A percentile compares a stretch with the other conserved stretches of the same genome.
Evolutionary conservation across 179 eudicot species (phyloP).

Genomic region (Amaranthus tricolor): DNA sequence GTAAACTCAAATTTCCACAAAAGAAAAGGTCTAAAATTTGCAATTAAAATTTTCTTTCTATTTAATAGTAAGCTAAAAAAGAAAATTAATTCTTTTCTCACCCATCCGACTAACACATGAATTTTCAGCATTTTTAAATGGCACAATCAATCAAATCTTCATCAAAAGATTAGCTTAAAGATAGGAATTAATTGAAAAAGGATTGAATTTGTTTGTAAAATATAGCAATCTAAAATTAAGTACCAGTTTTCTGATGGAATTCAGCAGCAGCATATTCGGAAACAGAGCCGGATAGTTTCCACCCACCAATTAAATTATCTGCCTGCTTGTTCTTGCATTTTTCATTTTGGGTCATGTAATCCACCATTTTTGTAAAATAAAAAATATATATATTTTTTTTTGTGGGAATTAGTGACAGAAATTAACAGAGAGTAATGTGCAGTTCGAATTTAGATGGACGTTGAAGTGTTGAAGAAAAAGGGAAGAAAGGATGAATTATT

Average conservation of each 20-base stretch:
- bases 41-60: too few relatives aligned
- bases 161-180: too few relatives aligned
- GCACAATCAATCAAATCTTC: too few relatives aligned
- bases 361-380: conserved; percentile 27
- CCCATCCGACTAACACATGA: too few relatives aligned
- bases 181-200: background rate
- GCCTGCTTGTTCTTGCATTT: conserved; percentile 31
- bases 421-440: too few relatives aligned
- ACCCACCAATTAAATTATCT: conserved; percentile 26
- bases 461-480: conserved; percentile 1
- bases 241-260: conserved; percentile 36
- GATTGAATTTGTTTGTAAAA: conserved; percentile 28
- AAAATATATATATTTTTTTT: background rate
- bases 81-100: too few relatives aligned
- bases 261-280: conserved; percentile 34
- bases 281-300: conserved; percentile 21
- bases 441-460: background rate
- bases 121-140: too few relatives aligned
- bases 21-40: too few relatives aligned
- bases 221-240: conserved; percentile 40
- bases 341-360: conserved; percentile 26
- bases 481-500: background rate
- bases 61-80: too few relatives aligned
- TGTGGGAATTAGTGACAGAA: background rate
- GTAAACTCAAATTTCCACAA: too few relatives aligned